A percentile compares a stretch with the other conserved stretches of the same genome.
Evolutionary conservation across 805 yeast species (phyloP).

Genomic region (Candida ortonii): DNA sequence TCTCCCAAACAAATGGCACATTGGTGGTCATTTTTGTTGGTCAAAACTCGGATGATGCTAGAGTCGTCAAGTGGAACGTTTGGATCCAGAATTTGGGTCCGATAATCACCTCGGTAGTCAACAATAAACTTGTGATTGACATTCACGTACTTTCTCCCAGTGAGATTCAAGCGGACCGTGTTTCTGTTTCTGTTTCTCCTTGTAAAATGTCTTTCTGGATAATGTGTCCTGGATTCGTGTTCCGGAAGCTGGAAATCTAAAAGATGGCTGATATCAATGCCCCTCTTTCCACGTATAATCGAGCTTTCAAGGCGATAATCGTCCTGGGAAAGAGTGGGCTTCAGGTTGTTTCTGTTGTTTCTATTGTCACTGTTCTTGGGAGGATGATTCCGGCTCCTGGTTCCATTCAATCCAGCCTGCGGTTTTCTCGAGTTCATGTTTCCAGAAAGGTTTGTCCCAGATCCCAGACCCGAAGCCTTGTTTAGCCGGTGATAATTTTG

Average conservation of each 20-base stretch:
- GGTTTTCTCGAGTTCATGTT: no score
- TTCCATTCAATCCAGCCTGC: conserved; percentile 1
- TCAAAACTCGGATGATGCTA: conserved; percentile 68
- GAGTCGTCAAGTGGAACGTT: conserved; percentile 64
- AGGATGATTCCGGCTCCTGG: conserved; percentile 7
- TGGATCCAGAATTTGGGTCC: conserved; percentile 65
- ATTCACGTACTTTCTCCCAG: conserved; percentile 71
- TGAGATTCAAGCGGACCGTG: conserved; percentile 42
- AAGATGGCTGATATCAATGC: conserved; percentile 55
- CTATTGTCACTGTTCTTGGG: conserved; percentile 28
- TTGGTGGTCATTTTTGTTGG: conserved; percentile 59
- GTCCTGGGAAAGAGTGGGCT: conserved; percentile 15
- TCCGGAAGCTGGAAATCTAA: conserved; percentile 55
- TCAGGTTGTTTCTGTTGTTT: conserved; percentile 42
- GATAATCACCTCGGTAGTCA: conserved; percentile 56
- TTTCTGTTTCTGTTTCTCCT: conserved; percentile 28
- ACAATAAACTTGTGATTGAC: conserved; percentile 82
- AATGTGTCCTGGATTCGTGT: conserved; percentile 12
- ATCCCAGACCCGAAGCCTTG: no score
- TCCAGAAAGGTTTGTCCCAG: no score
- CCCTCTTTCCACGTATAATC: conserved; percentile 26
- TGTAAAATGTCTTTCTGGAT: conserved; percentile 11
- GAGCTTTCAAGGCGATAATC: conserved; percentile 22
- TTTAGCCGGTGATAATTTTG: no score
- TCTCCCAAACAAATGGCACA: conserved; percentile 93